These are phyloP conservation scores for Mallotus repandus DNA, from an alignment of 441 rosid genomes.

Conservation along the genomic window DNA sequence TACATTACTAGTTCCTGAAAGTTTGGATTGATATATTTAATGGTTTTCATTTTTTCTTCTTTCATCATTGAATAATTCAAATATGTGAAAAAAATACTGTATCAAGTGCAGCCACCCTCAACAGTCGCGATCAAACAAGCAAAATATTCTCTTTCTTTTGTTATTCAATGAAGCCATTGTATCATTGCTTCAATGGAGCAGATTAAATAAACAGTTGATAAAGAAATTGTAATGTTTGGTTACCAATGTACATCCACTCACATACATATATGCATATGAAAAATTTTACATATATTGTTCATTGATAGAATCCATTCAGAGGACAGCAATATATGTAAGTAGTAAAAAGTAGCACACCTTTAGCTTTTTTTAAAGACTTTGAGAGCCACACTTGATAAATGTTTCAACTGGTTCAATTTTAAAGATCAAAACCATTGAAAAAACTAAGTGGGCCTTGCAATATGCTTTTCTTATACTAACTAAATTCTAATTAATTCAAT, in stretches of 20 bases:
- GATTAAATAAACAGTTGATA: neutral
- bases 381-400: no score
- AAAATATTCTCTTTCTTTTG: neutral
- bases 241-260: no score
- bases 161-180: neutral
- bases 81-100: neutral
- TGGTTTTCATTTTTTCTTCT: neutral
- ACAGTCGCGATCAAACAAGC: neutral
- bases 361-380: neutral
- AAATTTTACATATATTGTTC: constrained; percentile 7
- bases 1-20: neutral
- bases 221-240: no score
- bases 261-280: no score
- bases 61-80: neutral
- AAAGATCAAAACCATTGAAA: no score
- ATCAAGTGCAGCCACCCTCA: neutral
- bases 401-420: no score
- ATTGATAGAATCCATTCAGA: constrained; percentile 25
- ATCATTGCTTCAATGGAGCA: neutral
- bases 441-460: no score
- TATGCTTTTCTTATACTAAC: no score
- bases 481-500: no score
- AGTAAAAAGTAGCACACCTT: neutral
- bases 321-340: neutral
- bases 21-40: neutral